Evolutionary conservation across 768 basidiomycete species (phyloP).

Genomic region (Lactarius deliciosus): DNA sequence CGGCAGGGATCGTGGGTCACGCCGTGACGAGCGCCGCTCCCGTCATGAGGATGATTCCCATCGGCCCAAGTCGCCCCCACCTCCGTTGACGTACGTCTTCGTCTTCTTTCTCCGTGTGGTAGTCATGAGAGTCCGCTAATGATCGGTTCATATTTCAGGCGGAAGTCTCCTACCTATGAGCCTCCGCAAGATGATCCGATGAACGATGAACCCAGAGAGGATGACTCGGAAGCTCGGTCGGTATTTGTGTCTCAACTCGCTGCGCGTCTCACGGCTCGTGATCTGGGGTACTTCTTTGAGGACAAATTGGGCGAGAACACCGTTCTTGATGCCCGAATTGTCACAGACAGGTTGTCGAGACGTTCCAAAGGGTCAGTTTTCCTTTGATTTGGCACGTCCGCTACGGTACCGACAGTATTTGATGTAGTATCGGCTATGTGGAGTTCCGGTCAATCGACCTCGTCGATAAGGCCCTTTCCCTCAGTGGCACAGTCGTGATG

Average conservation of each 20-base stretch:
- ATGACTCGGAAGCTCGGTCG: slow-evolving; percentile 97
- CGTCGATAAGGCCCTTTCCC: slow-evolving; percentile 85
- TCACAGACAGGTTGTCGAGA: slow-evolving; percentile 91
- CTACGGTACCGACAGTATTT: background rate
- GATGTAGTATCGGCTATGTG: slow-evolving; percentile 84
- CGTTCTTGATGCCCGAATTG: slow-evolving; percentile 94
- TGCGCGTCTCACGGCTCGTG: slow-evolving; percentile 92
- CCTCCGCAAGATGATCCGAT: slow-evolving; percentile 60
- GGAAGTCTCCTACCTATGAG: slow-evolving; percentile 72
- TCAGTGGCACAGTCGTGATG: slow-evolving; percentile 96
- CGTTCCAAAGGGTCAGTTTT: slow-evolving; percentile 91
- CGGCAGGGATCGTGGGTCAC: slow-evolving; percentile 44
- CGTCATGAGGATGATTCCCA: slow-evolving; percentile 45
- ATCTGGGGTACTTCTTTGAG: slow-evolving; percentile 98
- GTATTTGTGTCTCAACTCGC: slow-evolving; percentile 99
- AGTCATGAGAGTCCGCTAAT: slow-evolving; percentile 15
- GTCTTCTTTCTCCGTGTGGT: slow-evolving; percentile 29
- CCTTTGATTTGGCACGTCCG: background rate
- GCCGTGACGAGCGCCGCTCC: slow-evolving; percentile 42
- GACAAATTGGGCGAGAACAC: slow-evolving; percentile 91
- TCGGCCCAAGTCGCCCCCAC: slow-evolving; percentile 32
- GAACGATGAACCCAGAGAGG: slow-evolving; percentile 90
- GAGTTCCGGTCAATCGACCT: slow-evolving; percentile 90
- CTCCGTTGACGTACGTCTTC: slow-evolving; percentile 46
- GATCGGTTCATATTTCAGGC: slow-evolving; percentile 41